These are phyloP conservation scores for Pholiota conissans DNA, from an alignment of 768 basidiomycete species.

Conservation along the genomic window DNA sequence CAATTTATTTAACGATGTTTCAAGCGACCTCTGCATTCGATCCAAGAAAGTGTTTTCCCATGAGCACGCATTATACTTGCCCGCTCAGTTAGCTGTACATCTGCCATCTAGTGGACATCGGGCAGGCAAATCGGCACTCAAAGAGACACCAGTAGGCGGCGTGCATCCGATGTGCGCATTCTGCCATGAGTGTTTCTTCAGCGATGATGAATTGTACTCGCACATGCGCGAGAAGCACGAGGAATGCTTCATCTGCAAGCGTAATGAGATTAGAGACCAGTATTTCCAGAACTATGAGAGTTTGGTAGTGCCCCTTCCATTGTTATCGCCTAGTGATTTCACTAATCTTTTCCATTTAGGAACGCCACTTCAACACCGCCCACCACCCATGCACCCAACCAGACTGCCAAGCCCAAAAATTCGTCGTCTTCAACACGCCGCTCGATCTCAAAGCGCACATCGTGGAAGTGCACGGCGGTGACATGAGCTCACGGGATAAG, in stretches of 20 bases:
- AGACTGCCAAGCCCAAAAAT: slow-evolving; percentile 81
- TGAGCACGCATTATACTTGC: slow-evolving; percentile 85
- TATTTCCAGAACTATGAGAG: slow-evolving; percentile 84
- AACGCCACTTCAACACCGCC: slow-evolving; percentile 69
- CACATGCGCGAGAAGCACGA: slow-evolving; percentile 95
- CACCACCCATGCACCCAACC: slow-evolving; percentile 81
- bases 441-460: slow-evolving; percentile 92
- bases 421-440: slow-evolving; percentile 87
- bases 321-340: too few relatives aligned
- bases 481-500: slow-evolving; percentile 69
- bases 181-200: slow-evolving; percentile 90
- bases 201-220: slow-evolving; percentile 89
- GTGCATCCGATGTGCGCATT: slow-evolving; percentile 83
- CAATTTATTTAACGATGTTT: background rate
- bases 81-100: slow-evolving; percentile 61
- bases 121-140: slow-evolving; percentile 36
- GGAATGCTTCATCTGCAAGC: slow-evolving; percentile 94
- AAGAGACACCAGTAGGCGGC: slow-evolving; percentile 68
- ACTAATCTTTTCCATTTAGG: too few relatives aligned
- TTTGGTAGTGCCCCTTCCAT: slow-evolving; percentile 45
- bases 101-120: slow-evolving; percentile 64
- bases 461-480: slow-evolving; percentile 78
- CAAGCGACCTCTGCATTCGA: slow-evolving; percentile 82
- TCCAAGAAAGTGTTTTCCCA: slow-evolving; percentile 95
- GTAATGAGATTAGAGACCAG: slow-evolving; percentile 75